Evolutionary conservation across 2,329 filamentous ascomycete genomes (phyloP).

Genomic region (Aspergillus sp.): DNA sequence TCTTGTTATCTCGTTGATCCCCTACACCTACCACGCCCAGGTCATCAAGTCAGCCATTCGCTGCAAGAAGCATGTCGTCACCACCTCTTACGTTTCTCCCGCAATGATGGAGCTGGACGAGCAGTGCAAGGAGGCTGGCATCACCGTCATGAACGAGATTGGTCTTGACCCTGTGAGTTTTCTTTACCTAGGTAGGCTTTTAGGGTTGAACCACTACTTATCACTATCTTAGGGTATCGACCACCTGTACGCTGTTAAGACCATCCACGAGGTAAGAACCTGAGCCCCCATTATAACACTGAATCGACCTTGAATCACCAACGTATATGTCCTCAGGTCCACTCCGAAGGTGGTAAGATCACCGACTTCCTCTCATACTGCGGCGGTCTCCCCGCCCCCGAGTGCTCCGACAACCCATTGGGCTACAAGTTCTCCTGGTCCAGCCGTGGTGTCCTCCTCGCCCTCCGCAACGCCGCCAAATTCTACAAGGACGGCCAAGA

Average conservation of each 20-base stretch:
- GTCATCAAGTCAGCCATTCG: slow-evolving; percentile 94
- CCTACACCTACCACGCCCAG: slow-evolving; percentile 84
- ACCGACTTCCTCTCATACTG: slow-evolving; percentile 82
- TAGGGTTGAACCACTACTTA: neutral
- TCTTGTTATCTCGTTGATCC: slow-evolving; percentile 80
- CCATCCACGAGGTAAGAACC: slow-evolving; percentile 60
- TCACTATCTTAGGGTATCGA: slow-evolving; percentile 39
- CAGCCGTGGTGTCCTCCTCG: slow-evolving; percentile 82
- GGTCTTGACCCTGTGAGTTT: slow-evolving; percentile 58
- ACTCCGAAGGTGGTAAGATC: slow-evolving; percentile 84
- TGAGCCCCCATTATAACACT: neutral
- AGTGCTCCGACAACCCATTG: slow-evolving; percentile 83
- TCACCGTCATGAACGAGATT: slow-evolving; percentile 98
- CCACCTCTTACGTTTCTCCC: slow-evolving; percentile 89
- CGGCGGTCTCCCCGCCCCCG: slow-evolving; percentile 74
- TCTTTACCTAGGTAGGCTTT: neutral
- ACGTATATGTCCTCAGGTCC: slow-evolving; percentile 63
- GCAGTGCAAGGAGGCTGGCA: slow-evolving; percentile 83
- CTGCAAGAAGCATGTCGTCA: slow-evolving; percentile 94
- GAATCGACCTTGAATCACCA: neutral
- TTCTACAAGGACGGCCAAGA: slow-evolving; percentile 81
- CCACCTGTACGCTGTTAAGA: slow-evolving; percentile 78
- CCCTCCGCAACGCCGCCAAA: slow-evolving; percentile 81
- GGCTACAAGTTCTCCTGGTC: slow-evolving; percentile 92
- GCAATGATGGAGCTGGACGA: slow-evolving; percentile 89